Evolutionary conservation across 495 filamentous ascomycete genomes (phyloP).

Genomic region (Saxispiralis lemnorum): DNA sequence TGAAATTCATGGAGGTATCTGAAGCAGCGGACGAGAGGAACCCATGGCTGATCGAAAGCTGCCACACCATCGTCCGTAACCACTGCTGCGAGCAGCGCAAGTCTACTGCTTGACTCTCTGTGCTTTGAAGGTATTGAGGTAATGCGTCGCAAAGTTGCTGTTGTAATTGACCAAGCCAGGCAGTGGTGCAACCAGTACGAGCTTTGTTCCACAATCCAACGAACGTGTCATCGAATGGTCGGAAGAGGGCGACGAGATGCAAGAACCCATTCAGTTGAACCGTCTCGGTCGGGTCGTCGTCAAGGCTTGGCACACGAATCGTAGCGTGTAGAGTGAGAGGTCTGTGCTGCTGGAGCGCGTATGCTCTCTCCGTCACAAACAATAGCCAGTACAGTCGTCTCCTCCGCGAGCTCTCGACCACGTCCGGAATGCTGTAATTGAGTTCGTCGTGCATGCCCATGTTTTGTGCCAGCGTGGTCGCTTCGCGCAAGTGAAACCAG

Average conservation of each 20-base stretch:
- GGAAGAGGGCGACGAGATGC: slow-evolving; percentile 48
- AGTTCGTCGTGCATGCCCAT: slow-evolving; percentile 44
- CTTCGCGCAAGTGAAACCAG: slow-evolving; percentile 57
- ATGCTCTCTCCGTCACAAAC: slow-evolving; percentile 54
- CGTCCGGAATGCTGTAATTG: slow-evolving; percentile 30
- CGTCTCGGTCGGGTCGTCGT: slow-evolving; percentile 28
- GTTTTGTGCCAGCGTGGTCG: slow-evolving; percentile 39
- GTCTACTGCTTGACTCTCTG: slow-evolving; percentile 52
- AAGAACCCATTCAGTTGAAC: slow-evolving; percentile 40
- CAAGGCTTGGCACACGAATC: slow-evolving; percentile 43
- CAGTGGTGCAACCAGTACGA: slow-evolving; percentile 34
- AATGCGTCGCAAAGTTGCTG: slow-evolving; percentile 48
- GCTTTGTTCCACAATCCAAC: slow-evolving; percentile 58
- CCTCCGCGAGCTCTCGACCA: slow-evolving; percentile 35
- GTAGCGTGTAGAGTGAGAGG: slow-evolving; percentile 52
- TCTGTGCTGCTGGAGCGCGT: slow-evolving; percentile 59
- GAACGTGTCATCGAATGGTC: slow-evolving; percentile 54
- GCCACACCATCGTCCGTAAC: slow-evolving; percentile 71
- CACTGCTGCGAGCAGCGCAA: slow-evolving; percentile 59
- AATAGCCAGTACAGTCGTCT: slow-evolving; percentile 55
- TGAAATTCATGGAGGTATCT: slow-evolving; percentile 46
- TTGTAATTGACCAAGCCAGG: slow-evolving; percentile 42
- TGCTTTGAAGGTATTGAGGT: slow-evolving; percentile 41
- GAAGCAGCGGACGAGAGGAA: slow-evolving; percentile 31
- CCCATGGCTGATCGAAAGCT: slow-evolving; percentile 40